A percentile compares a stretch with the other conserved stretches of the same genome.
Conservation (phyloP, 352 stramenopile genomes). For the Peronospora destructor region DNA sequence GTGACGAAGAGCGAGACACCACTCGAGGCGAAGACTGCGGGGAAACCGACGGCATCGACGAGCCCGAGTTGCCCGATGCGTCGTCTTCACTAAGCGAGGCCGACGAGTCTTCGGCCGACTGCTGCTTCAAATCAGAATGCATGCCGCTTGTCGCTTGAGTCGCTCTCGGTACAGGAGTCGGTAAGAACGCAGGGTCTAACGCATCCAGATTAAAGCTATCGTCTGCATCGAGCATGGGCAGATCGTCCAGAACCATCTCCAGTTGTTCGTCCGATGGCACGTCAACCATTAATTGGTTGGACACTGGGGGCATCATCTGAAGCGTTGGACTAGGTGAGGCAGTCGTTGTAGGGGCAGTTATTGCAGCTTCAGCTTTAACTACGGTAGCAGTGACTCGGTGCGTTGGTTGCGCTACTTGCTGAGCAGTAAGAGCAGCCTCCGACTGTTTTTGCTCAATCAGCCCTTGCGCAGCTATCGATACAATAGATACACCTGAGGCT, state of each 20-base stretch:
- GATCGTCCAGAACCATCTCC: conserved; percentile 59
- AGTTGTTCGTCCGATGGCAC: conserved; percentile 69
- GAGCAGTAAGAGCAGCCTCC: neutral
- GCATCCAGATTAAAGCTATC: conserved; percentile 48
- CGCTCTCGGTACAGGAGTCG: conserved; percentile 18
- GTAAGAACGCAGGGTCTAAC: conserved; percentile 28
- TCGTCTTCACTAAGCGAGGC: conserved; percentile 39
- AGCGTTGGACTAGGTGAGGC: conserved; percentile 6
- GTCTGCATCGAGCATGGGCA: conserved; percentile 68
- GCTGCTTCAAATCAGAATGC: conserved; percentile 32
- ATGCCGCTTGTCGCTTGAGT: conserved; percentile 3
- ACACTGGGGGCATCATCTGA: conserved; percentile 24
- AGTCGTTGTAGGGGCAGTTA: neutral
- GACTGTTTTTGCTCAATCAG: conserved; percentile 10
- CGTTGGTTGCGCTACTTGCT: conserved; percentile 1
- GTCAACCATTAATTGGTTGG: conserved; percentile 29
- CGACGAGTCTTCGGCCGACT: conserved; percentile 38
- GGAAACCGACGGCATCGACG: conserved; percentile 49
- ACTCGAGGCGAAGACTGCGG: conserved; percentile 44
- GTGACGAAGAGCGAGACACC: conserved; percentile 54
- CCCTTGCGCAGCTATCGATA: neutral
- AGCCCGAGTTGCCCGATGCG: conserved; percentile 53
- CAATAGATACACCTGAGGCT: neutral
- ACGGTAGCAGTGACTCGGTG: neutral
- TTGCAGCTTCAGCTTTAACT: conserved; percentile 14